Evolutionary conservation across 2,329 filamentous ascomycete genomes (phyloP), one percentile per base, ranked within the genome.

Genomic region (Fusarium secorum): DNA sequence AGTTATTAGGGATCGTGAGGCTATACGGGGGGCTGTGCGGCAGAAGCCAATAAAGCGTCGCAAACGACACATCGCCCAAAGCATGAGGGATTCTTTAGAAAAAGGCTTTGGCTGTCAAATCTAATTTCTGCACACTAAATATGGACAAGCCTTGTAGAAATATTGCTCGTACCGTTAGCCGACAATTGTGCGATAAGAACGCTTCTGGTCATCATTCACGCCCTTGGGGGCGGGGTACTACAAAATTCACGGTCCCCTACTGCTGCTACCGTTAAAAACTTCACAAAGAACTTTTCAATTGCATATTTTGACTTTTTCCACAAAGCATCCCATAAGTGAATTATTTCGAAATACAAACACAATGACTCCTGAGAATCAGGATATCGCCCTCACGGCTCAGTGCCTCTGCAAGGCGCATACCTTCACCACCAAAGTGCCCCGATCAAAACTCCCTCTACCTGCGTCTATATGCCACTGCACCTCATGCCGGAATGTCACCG

Each of bases 381-480:
- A 38, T 7, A 26, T 68, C 35, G 24, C 18, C 17, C 39, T 76
- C 78, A 80, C 48, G 24, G 73, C 73, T 7, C 79, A 81, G 46
- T 87, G 85, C 62, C 80, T 86, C 15, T 87, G 85, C 79, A 81
- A 81, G 59, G 62, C 75, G 1, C 80, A 85, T 66, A 78, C 62
- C 18, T 86, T 85, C 77, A 80, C 73, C 10, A 59, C 80, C 3
- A 28, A 68, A 2, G 59, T 85, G 2, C 58, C 77, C 4, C 62
- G 54, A 20, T 78, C 80, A 3, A 67, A 73, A 1, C 78, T 86
- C 5, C 85, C 85, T 11, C 77, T 88, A 1, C 62, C 76, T 42
- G 82, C 78, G 0, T 74, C 75, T 10, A 78, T 77, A 60, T 87
- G 86, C 71, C 85, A 87, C 76, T 87, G 85, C 78, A 77, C 76